Evolutionary conservation across 495 filamentous ascomycete species (phyloP).

Genomic region (Xylaria venustula): DNA sequence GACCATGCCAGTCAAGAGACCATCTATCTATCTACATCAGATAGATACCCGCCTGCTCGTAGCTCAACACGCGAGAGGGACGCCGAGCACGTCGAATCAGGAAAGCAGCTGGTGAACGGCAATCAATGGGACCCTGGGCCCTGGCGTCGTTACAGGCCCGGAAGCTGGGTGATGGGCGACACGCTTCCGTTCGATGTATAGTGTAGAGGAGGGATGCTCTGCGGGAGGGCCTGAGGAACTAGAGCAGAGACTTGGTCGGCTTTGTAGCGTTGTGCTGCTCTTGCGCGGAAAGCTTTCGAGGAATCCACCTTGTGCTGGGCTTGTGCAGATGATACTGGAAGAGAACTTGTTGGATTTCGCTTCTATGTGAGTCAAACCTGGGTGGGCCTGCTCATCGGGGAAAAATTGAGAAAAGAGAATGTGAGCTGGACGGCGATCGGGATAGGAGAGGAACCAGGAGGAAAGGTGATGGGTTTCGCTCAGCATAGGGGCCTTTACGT

Average conservation of each 20-base stretch:
- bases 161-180: conserved; percentile 13
- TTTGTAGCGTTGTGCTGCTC: neutral
- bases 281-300: too few relatives aligned
- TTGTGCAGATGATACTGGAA: neutral
- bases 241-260: neutral
- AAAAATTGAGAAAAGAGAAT: too few relatives aligned
- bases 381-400: too few relatives aligned
- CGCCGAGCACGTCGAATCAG: conserved; percentile 35
- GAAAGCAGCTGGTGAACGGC: conserved; percentile 46
- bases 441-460: too few relatives aligned
- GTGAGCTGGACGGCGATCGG: too few relatives aligned
- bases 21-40: too few relatives aligned
- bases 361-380: too few relatives aligned
- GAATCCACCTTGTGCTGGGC: neutral
- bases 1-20: too few relatives aligned
- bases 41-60: conserved; percentile 37
- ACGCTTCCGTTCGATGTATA: conserved; percentile 40
- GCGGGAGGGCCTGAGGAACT: neutral
- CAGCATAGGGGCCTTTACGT: too few relatives aligned
- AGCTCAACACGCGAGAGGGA: conserved; percentile 37
- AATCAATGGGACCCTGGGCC: conserved; percentile 37
- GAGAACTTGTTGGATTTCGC: too few relatives aligned
- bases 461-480: too few relatives aligned
- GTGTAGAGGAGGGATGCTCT: conserved; percentile 21
- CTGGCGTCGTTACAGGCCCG: conserved; percentile 9